Percentiles rank a stretch among this genome's conserved stretches.
Conservation (phyloP, 164 flowering plant species). For the Buxus sempervirens region DNA sequence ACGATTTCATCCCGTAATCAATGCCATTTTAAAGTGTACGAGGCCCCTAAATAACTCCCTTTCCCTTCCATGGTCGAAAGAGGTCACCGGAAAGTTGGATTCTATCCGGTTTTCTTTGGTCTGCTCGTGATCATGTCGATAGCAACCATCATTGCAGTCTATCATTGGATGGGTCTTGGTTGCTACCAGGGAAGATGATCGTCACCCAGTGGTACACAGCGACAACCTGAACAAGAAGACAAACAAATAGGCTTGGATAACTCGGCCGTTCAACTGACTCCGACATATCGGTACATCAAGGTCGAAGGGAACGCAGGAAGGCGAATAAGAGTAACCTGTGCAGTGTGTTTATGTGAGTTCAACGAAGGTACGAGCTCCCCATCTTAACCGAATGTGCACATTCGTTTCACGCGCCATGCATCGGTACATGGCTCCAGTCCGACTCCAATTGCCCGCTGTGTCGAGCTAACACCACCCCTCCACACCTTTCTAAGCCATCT, state of each 20-base stretch:
- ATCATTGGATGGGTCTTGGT: constrained; percentile 10
- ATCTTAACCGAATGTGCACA: constrained; percentile 43
- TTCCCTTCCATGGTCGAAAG: neutral
- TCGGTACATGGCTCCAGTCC: constrained; percentile 49
- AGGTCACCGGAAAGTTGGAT: neutral
- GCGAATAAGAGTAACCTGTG: constrained; percentile 20
- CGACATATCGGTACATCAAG: constrained; percentile 28
- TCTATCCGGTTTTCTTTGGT: neutral
- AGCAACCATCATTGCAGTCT: constrained; percentile 2
- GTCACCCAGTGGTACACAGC: too few species aligned
- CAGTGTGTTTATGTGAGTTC: constrained; percentile 42
- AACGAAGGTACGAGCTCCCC: constrained; percentile 40
- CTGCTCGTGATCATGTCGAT: neutral
- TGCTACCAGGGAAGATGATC: neutral
- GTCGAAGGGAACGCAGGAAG: neutral
- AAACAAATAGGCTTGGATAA: constrained; percentile 16
- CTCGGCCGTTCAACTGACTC: constrained; percentile 22
- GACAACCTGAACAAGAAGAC: neutral
- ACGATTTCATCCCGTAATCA: too few species aligned
- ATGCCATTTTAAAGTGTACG: too few species aligned
- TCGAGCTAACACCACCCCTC: constrained; percentile 25
- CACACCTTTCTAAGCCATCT: neutral
- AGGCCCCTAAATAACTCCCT: too few species aligned
- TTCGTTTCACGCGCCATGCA: constrained; percentile 42
- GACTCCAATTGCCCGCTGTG: constrained; percentile 47